Conservation (phyloP, 208 protist genomes). For the Lotmaria passim region DNA sequence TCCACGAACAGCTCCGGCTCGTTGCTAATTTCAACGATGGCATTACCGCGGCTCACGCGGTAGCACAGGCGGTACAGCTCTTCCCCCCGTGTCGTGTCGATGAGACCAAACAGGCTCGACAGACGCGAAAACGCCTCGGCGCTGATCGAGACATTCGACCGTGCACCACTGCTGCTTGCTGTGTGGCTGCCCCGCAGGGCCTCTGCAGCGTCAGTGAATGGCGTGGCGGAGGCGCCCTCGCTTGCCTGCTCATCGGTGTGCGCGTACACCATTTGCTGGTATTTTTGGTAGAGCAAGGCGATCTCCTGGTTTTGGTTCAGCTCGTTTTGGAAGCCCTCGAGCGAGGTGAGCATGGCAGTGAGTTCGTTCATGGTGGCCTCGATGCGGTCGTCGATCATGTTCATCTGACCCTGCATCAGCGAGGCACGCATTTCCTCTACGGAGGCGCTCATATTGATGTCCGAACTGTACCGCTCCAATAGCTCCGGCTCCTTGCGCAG, state of each 20-base stretch:
- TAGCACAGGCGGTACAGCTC: slow-evolving; percentile 95
- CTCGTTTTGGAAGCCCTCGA: slow-evolving; percentile 54
- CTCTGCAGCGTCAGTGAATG: not conserved
- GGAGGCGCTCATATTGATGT: slow-evolving; percentile 43
- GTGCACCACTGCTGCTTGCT: slow-evolving; percentile 34
- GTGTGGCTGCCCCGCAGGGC: slow-evolving; percentile 41
- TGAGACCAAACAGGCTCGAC: slow-evolving; percentile 95
- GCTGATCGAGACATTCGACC: slow-evolving; percentile 22
- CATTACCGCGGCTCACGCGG: slow-evolving; percentile 96
- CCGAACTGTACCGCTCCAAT: slow-evolving; percentile 74
- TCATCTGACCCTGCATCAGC: slow-evolving; percentile 85
- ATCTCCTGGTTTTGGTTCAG: slow-evolving; percentile 83
- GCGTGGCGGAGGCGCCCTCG: slow-evolving; percentile 48
- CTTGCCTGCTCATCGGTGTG: slow-evolving; percentile 61
- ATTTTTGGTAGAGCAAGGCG: slow-evolving; percentile 87
- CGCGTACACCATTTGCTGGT: slow-evolving; percentile 76
- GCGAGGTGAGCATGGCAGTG: slow-evolving; percentile 39
- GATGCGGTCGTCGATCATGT: slow-evolving; percentile 80
- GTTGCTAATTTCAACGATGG: slow-evolving; percentile 84
- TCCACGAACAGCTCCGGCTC: slow-evolving; percentile 92
- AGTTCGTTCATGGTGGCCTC: slow-evolving; percentile 48
- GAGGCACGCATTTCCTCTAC: slow-evolving; percentile 74
- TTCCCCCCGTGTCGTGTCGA: slow-evolving; percentile 83
- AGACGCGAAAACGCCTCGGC: slow-evolving; percentile 44
- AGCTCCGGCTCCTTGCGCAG: slow-evolving; percentile 80